Evolutionary conservation across 2,329 filamentous ascomycete genomes (phyloP).

Genomic region (Aspergillus brunneoviolaceus): DNA sequence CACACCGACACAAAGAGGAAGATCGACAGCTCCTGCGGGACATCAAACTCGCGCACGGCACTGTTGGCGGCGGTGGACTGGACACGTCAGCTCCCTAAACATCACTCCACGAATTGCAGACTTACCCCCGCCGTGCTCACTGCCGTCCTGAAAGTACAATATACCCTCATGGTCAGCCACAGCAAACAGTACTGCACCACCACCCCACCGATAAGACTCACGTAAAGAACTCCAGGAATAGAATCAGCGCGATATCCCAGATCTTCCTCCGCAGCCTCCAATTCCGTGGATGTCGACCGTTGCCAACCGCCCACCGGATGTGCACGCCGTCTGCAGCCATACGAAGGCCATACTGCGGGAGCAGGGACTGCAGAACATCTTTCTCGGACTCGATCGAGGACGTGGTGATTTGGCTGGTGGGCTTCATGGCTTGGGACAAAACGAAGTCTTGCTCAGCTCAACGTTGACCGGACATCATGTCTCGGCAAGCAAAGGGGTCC

Average conservation of each 20-base stretch:
- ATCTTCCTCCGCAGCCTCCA: conserved; percentile 29
- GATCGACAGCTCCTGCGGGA: conserved; percentile 27
- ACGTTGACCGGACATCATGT: neutral
- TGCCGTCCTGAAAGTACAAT: conserved; percentile 30
- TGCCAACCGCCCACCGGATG: conserved; percentile 32
- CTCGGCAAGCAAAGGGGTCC: neutral
- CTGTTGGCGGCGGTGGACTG: conserved; percentile 32
- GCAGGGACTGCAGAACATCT: conserved; percentile 17
- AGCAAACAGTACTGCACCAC: neutral
- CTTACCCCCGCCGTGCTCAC: conserved; percentile 37
- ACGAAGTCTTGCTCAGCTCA: neutral
- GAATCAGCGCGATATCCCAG: conserved; percentile 30
- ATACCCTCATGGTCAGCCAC: neutral
- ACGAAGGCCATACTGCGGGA: conserved; percentile 29
- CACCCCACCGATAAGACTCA: conserved; percentile 14
- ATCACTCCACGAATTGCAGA: neutral
- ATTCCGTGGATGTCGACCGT: conserved; percentile 34
- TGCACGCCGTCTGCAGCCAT: conserved; percentile 31
- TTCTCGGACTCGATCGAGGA: conserved; percentile 18
- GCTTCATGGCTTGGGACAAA: neutral
- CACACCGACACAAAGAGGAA: conserved; percentile 31
- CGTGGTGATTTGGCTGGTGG: conserved; percentile 6
- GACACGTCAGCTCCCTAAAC: neutral
- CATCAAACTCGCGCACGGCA: conserved; percentile 27
- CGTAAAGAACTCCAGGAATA: conserved; percentile 36